Evolutionary conservation across 176 grass and related monocot species (phyloP), one percentile per base, ranked within the genome.

Genomic region (Phragmites australis): DNA sequence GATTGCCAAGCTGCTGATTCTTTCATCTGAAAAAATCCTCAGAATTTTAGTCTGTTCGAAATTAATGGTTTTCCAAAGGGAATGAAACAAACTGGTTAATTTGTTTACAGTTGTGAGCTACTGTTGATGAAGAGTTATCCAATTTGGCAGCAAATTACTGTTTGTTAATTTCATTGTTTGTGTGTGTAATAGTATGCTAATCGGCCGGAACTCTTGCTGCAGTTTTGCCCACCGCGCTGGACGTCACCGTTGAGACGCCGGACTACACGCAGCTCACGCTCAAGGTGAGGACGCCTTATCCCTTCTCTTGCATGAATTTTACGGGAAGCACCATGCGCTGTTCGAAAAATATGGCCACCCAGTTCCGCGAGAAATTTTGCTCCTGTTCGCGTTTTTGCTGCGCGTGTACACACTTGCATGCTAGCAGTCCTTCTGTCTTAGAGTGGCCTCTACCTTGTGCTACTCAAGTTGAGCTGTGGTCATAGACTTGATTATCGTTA

Each of bases 191-290:
- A 13, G 12, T 22, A 37, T n/a, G n/a, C n/a, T n/a, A n/a, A n/a
- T n/a, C n/a, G n/a, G n/a, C n/a, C 84, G 53, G 43, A 47, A 77
- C 71, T 52, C 41, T 41, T 60, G 49, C 34, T 83, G 90, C 92
- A 98, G 96, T 94, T 71, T 48, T 94, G 85, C 96, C 96, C 43
- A 82, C 84, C 62, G 92, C 86, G 57, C 51, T 98, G 25, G 90
- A 98, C 64, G 83, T 98, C n/a, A 93, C 81, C 21, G 92, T 94
- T 45, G 96, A 94, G 81, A 91, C 88, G 18, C 90, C 92, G 78
- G 92, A 98, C 62, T 94, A 86, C 90, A 83, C 92, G 37, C 90
- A 91, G 21, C 90, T 98, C 68, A 90, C 86, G 51, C 90, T 98
- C 64, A 98, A 94, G 95, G 95, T 98, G 61, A 87, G 57, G 26